A percentile compares a stretch with the other conserved stretches of the same genome.
Evolutionary conservation across 441 rosid genomes (phyloP).

Genomic region (Erysimum cheiri): DNA sequence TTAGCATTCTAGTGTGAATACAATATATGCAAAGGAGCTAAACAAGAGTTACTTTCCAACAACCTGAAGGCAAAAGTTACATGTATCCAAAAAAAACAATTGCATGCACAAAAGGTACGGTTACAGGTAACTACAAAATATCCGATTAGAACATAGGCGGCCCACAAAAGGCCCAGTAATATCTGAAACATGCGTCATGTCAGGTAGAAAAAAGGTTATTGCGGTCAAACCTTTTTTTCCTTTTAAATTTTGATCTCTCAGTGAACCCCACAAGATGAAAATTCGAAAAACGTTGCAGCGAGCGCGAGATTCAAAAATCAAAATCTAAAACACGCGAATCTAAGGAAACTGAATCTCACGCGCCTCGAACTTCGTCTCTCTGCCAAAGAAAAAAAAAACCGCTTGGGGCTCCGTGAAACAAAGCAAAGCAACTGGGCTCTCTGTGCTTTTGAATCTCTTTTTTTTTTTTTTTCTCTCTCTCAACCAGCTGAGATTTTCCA

Average conservation of each 20-base stretch:
- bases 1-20: neutral
- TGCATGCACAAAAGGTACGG: neutral
- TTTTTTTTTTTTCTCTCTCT: constrained; percentile 1
- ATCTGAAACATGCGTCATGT: constrained; percentile 6
- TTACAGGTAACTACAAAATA: neutral
- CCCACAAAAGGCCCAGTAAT: constrained; percentile 11
- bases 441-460: neutral
- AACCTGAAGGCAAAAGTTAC: too few relatives aligned
- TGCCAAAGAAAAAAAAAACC: constrained; percentile 1
- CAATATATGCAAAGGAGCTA: too few relatives aligned
- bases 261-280: constrained; percentile 28
- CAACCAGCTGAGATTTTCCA: constrained; percentile 15
- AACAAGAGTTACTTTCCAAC: too few relatives aligned
- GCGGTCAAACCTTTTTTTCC: constrained; percentile 29
- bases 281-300: constrained; percentile 34
- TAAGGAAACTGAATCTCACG: constrained; percentile 37
- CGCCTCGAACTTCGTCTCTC: constrained; percentile 35
- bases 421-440: constrained; percentile 24
- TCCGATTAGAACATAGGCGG: neutral
- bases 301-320: constrained; percentile 46
- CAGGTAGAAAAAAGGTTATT: neutral
- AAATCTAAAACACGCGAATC: constrained; percentile 31
- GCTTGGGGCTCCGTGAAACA: constrained; percentile 34
- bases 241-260: neutral
- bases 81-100: too few relatives aligned